Evolutionary conservation across 2,329 filamentous ascomycete species (phyloP).

Genomic region (Aspergillus sp.): DNA sequence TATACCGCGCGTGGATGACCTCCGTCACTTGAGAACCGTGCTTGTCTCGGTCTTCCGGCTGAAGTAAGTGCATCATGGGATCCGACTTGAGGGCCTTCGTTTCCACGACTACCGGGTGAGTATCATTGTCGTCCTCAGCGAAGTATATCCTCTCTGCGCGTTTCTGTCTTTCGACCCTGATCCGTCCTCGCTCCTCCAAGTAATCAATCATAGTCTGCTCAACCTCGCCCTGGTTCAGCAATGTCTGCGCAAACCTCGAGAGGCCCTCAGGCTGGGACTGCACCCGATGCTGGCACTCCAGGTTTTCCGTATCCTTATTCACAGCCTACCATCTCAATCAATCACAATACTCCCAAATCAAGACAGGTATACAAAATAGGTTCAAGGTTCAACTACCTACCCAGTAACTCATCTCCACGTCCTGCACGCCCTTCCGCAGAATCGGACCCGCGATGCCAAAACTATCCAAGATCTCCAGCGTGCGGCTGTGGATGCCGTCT

Average conservation of each 20-base stretch:
- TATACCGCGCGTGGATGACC: constrained; percentile 58
- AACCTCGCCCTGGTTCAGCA: constrained; percentile 16
- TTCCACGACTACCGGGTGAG: constrained; percentile 2
- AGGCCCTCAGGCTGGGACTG: not conserved
- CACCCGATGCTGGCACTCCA: constrained; percentile 10
- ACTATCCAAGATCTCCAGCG: constrained; percentile 70
- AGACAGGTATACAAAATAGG: too few species aligned
- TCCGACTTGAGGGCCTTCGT: not conserved
- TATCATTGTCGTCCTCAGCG: not conserved
- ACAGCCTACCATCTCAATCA: not conserved
- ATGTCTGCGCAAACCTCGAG: constrained; percentile 12
- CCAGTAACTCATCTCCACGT: constrained; percentile 17
- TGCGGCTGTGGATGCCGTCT: constrained; percentile 63
- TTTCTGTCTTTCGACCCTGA: constrained; percentile 11
- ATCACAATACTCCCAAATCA: not conserved
- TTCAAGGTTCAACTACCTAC: constrained; percentile 6
- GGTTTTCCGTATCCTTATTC: constrained; percentile 2
- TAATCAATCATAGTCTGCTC: constrained; percentile 17
- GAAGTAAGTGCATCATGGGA: not conserved
- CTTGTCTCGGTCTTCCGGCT: not conserved
- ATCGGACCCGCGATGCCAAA: constrained; percentile 57
- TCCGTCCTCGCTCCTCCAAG: not conserved
- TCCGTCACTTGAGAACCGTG: constrained; percentile 9
- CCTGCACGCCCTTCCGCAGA: not conserved
- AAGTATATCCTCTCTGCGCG: constrained; percentile 6